Evolutionary conservation across 768 basidiomycete genomes (phyloP), one percentile per base, ranked within the genome.

Genomic region (Tricholoma matsutake): DNA sequence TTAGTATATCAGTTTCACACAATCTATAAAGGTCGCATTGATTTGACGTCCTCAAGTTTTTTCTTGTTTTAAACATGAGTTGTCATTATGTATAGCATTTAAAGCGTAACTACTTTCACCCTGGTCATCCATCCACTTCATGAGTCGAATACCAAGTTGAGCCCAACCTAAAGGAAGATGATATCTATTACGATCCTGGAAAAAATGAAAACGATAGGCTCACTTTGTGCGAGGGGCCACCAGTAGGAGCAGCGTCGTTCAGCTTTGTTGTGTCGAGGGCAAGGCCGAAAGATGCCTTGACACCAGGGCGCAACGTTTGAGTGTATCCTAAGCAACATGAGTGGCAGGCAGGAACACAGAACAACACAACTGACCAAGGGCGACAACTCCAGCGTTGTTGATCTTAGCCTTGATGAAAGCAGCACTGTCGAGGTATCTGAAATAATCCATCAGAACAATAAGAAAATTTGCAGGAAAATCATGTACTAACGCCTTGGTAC

Each of bases 321-420:
- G 94, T 96, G 81, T 94, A 95, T 66, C 89, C 89, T 89, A 51
- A 45, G 29, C 6, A 25, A 18, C n/a, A n/a, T 56, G 10, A 61
- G 61, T 37, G 13, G 47, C 25, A 16, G 62, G 49, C 20, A 53
- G 20, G 20, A 54, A 56, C 1, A 10, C 53, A 49, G 4, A 60
- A 32, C 35, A n/a, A 28, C 45, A 18, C 10, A 2, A 71, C 76
- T 63, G 72, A 92, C 86, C 89, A 66, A 96, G 87, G 69, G 86
- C 89, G 66, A 97, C 83, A 72, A 96, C 83, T 82, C 96, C 96
- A 61, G 86, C 74, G 80, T 96, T 96, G 87, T 98, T 98, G 81
- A 98, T 96, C 85, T 98, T 98, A 67, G 95, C 92, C 85, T 99
- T 98, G 79, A 98, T 83, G 72, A 92, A 98, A 8, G 95, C 89